Conservation (phyloP, 148 eudicot species). For the Limonium bicolor region DNA sequence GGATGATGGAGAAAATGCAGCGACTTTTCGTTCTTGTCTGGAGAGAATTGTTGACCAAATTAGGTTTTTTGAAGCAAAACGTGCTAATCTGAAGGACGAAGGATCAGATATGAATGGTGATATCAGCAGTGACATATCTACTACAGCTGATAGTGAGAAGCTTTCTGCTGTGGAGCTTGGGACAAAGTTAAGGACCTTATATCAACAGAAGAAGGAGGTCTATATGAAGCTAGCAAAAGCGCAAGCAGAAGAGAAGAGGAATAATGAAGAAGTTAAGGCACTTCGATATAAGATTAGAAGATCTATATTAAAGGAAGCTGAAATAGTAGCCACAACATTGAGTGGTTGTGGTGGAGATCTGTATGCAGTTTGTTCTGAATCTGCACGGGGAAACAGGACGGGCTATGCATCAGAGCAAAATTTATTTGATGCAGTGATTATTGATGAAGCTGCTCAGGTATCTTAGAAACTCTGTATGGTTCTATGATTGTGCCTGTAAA, state of each 20-base stretch:
- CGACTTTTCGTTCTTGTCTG: conserved; percentile 50
- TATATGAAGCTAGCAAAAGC: conserved; percentile 55
- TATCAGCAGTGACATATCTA: conserved; percentile 25
- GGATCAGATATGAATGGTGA: conserved; percentile 21
- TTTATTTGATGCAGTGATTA: conserved; percentile 89
- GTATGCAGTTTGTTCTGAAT: conserved; percentile 73
- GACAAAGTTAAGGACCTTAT: conserved; percentile 55
- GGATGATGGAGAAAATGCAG: conserved; percentile 25
- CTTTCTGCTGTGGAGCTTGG: conserved; percentile 54
- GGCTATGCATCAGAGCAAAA: conserved; percentile 42
- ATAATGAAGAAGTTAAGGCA: conserved; percentile 63
- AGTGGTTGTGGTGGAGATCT: conserved; percentile 99
- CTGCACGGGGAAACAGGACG: conserved; percentile 38
- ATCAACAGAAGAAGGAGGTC: conserved; percentile 55
- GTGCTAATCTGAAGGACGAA: conserved; percentile 64
- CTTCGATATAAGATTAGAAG: conserved; percentile 54
- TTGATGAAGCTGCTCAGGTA: conserved; percentile 99
- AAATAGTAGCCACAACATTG: conserved; percentile 84
- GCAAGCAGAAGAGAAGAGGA: conserved; percentile 79
- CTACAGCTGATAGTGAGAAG: conserved; percentile 32
- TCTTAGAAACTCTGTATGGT: conserved; percentile 8
- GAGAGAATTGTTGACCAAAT: conserved; percentile 81
- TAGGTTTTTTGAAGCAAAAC: conserved; percentile 65
- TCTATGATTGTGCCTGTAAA: background rate
- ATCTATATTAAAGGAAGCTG: conserved; percentile 83